Base-by-base conservation (phyloP, 805 yeast genomes). In the Cyberlindnera japonica region DNA sequence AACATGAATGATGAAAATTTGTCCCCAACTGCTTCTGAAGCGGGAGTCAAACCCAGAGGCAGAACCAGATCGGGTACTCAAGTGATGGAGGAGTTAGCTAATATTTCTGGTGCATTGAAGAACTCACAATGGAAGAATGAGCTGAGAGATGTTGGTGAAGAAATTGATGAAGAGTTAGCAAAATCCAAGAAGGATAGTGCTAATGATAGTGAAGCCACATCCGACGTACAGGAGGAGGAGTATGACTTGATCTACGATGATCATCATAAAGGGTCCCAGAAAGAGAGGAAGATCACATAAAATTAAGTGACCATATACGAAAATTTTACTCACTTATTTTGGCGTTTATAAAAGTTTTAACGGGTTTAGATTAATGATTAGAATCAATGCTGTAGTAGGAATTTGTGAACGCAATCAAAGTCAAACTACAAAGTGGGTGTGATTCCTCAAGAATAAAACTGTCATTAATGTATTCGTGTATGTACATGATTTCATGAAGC, bases 101-200 rank as follows among this genome's bases (percentile, higher is more conserved):
- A 40, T n/a, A 33, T 50, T 17, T 45, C 53, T 11, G 42, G 40
- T 3, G 50, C 44, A 7, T 35, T 52, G 29, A 40, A 44, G 17
- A 29, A 40, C 10, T 50, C 57, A 2, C 47, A 45, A 21, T 52
- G 57, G 57, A 41, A 21, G 22, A 15, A 37, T 25, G 57, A 49
- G 24, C 23, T 52, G 5, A 39, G 35, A 27, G 22, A 31, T 7
- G 39, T 51, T 17, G 48, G 51, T 19, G 16, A 36, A 4, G 54
- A 51, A 29, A 33, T 51, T 26, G 45, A 47, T 19, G 43, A 43
- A 5, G 39, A 22, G 15, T 11, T 39, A 9, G 7, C 19, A 13
- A 28, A 16, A 6, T 31, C 35, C 3, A 25, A 30, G 29, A 30
- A 29, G 24, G 21, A 27, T 25, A 7, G 11, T 27, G 30, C 12